Evolutionary conservation across 495 filamentous ascomycete species (phyloP).

Genomic region (Aspergillus panamensis): DNA sequence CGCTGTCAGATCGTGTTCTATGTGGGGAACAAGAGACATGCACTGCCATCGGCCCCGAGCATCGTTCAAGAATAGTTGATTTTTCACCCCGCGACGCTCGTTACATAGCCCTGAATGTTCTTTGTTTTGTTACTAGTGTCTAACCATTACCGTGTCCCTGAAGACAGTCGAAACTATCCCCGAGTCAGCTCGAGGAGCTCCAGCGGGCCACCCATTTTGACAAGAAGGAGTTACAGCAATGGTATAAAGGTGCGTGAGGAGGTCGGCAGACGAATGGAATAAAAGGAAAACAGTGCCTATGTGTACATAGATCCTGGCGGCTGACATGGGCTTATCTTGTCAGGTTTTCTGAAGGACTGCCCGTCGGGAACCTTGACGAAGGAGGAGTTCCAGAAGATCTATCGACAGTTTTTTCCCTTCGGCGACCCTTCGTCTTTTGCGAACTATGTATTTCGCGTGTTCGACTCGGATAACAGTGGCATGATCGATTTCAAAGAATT

Average conservation of each 20-base stretch:
- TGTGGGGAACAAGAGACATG: constrained; percentile 8
- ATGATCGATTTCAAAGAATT: constrained; percentile 99
- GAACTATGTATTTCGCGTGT: constrained; percentile 99
- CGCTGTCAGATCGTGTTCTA: not conserved
- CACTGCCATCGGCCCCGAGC: constrained; percentile 1
- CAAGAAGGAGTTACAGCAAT: constrained; percentile 99
- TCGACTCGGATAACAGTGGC: constrained; percentile 94
- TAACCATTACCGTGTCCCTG: not conserved
- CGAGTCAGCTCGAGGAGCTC: constrained; percentile 89
- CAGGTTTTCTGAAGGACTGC: constrained; percentile 98
- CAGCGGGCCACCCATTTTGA: constrained; percentile 97
- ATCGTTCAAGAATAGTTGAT: not conserved
- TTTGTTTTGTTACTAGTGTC: not conserved
- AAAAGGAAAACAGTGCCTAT: not conserved
- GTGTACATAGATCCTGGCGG: not conserved
- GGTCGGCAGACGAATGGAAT: not conserved
- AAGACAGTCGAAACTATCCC: constrained; percentile 92
- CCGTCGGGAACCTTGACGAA: constrained; percentile 94
- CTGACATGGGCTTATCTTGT: constrained; percentile 5
- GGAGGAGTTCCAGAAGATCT: constrained; percentile 98
- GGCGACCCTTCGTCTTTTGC: constrained; percentile 95
- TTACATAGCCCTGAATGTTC: not conserved
- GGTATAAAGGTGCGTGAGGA: constrained; percentile 82
- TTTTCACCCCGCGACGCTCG: not conserved
- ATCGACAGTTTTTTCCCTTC: constrained; percentile 98